Base-by-base conservation (phyloP, 2,329 filamentous ascomycete species). In the Pseudocercospora vitis region DNA sequence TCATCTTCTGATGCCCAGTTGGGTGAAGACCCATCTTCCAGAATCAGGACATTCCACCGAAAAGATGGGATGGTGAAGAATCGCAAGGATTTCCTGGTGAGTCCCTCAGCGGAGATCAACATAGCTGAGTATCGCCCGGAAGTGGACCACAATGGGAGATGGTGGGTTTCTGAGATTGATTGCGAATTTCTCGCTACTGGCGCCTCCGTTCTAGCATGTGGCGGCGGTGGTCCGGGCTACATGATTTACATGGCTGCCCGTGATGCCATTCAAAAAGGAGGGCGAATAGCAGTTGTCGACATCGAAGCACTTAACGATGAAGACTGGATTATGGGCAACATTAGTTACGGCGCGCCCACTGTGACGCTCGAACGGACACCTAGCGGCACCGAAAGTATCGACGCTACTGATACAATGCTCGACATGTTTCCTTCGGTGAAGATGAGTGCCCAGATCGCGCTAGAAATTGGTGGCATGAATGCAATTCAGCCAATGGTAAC, bases 211-310 rank as follows among this genome's bases (percentile, higher is more conserved):
- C 21, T 49, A 2, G 47, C 47, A 16, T 39, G 47, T 29, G 47
- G 47, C 11, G 47, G 32, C 5, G 47, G 47, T 11, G 33, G 47
- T 7, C 47, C 47, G 5, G 47, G 47, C 4, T 49, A 49, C 32
- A 49, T 49, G 31, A 49, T 49, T 11, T 49, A 49, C 21, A 49
- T 49, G 47, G 47, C 47, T 33, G 31, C 31, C 28, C 47, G 47
- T 39, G 31, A 37, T 18, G 47, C 47, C 3, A 18, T 49, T 12
- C 31, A 35, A 19, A 37, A 48, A 35, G 46, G 46, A 8, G 28
- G 31, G 14, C 11, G 47, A 14, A 37, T 39, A 16, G 16, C 31
- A 7, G 31, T 49, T 1, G 33, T 49, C 3, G 31, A 39, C n/a
- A 28, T 49, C 4, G 31, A 23, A 14, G 33, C 31, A 4, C 21